Percentiles rank a stretch among this genome's conserved stretches.
Evolutionary conservation across 2,329 filamentous ascomycete species (phyloP).

Genomic region (Helotiales sp.): DNA sequence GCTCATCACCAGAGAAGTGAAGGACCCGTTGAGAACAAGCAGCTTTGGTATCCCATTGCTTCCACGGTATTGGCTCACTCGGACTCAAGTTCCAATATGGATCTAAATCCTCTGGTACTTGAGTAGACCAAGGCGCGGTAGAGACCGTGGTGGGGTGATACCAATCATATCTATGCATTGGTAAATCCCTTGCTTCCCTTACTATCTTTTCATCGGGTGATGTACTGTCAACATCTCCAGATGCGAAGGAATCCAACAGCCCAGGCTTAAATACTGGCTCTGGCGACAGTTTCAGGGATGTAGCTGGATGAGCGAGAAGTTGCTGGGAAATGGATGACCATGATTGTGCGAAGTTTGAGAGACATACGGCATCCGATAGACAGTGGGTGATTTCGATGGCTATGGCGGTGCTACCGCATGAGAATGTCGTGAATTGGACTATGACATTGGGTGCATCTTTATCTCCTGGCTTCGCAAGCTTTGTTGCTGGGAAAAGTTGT

Average conservation of each 20-base stretch:
- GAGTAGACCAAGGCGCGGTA: constrained; percentile 25
- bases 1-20: constrained; percentile 39
- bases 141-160: constrained; percentile 31
- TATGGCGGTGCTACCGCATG: constrained; percentile 43
- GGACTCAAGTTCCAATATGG: constrained; percentile 31
- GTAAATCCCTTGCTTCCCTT: constrained; percentile 38
- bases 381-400: constrained; percentile 44
- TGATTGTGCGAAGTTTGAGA: constrained; percentile 44
- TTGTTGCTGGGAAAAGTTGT: constrained; percentile 36
- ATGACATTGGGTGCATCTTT: constrained; percentile 31
- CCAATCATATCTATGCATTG: constrained; percentile 49
- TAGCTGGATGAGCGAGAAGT: constrained; percentile 11
- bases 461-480: constrained; percentile 36
- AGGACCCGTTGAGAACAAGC: constrained; percentile 38
- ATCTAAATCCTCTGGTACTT: constrained; percentile 26
- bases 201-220: constrained; percentile 32
- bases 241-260: constrained; percentile 38
- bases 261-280: constrained; percentile 44
- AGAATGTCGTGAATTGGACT: constrained; percentile 43
- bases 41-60: constrained; percentile 41
- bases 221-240: constrained; percentile 30
- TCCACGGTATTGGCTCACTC: constrained; percentile 41
- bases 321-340: constrained; percentile 39
- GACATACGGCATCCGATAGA: constrained; percentile 44
- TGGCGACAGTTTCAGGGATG: too few relatives aligned